Percentiles rank a stretch among this genome's conserved stretches.
Conservation (phyloP, 176 grass and related monocot species). For the Avena eriantha region DNA sequence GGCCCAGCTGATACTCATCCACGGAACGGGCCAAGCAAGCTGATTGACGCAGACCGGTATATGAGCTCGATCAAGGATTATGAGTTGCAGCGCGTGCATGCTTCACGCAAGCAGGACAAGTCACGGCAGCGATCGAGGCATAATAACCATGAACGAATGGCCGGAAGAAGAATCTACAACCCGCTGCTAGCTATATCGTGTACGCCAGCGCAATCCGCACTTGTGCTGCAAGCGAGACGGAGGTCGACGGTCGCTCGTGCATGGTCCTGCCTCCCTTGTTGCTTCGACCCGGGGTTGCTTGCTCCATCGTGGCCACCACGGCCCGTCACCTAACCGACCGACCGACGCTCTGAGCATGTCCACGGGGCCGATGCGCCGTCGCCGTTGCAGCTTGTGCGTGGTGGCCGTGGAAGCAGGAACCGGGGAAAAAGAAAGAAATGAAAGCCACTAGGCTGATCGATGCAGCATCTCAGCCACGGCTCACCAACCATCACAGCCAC, state of each 20-base stretch:
- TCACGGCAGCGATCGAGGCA: no score
- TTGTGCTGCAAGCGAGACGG: neutral
- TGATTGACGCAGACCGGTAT: no score
- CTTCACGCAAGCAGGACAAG: no score
- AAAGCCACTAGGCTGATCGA: neutral
- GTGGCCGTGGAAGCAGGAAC: neutral
- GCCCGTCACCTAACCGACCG: slow-evolving; percentile 32
- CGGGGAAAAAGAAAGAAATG: no score
- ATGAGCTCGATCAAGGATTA: no score
- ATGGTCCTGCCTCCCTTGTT: neutral
- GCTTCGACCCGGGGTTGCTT: neutral
- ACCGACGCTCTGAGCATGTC: neutral
- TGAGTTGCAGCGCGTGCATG: no score
- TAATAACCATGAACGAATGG: neutral
- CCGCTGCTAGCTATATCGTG: neutral
- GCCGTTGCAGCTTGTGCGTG: slow-evolving; percentile 7
- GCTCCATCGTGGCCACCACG: neutral
- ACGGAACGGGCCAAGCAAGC: no score
- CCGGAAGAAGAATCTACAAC: neutral
- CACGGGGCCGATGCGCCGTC: slow-evolving; percentile 36
- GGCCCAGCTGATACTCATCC: no score
- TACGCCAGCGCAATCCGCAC: neutral
- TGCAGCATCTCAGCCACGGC: neutral
- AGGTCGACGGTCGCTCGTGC: no score
- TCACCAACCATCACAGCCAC: slow-evolving; percentile 1